A percentile compares a stretch with the other conserved stretches of the same genome.
Conservation (phyloP, 306 rosid species). For the Quercus gilva region DNA sequence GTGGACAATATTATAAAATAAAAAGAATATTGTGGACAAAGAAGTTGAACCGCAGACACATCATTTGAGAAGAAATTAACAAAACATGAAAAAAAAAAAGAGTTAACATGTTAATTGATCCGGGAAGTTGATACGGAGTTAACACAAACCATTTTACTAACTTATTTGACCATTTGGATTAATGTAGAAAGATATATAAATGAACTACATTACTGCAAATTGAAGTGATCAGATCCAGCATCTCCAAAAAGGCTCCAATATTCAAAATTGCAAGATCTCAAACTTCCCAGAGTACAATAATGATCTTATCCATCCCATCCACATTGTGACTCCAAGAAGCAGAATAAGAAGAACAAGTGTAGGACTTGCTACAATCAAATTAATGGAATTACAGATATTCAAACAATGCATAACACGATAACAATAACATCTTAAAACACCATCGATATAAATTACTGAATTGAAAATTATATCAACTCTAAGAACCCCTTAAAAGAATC, state of each 20-base stretch:
- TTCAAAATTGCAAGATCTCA: background rate
- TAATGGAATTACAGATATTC: constrained; percentile 21
- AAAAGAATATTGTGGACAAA: no score
- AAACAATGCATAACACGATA: background rate
- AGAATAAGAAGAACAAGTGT: background rate
- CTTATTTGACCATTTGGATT: no score
- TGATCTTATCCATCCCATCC: background rate
- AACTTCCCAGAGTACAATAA: background rate
- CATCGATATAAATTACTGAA: constrained; percentile 24
- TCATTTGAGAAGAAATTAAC: no score
- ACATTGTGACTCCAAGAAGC: constrained; percentile 5
- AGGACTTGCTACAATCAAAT: constrained; percentile 2
- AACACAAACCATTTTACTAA: no score
- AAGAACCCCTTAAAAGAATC: constrained; percentile 8
- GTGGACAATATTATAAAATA: no score
- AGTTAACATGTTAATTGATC: no score
- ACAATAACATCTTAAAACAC: background rate
- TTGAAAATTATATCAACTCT: constrained; percentile 17
- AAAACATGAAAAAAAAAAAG: no score
- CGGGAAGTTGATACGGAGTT: no score
- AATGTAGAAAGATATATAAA: background rate
- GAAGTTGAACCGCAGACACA: no score
- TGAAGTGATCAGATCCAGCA: background rate
- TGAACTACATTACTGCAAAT: background rate
- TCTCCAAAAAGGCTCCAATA: background rate